These are phyloP conservation scores for Venturia nashicola DNA, from an alignment of 2,329 filamentous ascomycete genomes.

Conservation along the genomic window DNA sequence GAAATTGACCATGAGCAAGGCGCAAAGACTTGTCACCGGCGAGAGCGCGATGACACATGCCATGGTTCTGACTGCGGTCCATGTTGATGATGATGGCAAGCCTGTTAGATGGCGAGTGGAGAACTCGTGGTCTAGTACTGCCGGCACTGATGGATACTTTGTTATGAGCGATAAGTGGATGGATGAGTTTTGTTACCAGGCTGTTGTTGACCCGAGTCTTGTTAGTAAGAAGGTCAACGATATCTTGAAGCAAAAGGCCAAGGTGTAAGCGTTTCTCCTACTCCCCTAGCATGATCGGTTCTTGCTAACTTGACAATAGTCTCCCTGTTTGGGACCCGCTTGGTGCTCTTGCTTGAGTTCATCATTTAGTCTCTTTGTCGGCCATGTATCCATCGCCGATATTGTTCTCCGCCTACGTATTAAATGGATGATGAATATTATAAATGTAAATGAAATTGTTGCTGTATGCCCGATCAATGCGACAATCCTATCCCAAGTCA, in stretches of 20 bases:
- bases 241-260: constrained; percentile 57
- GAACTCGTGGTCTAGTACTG: constrained; percentile 66
- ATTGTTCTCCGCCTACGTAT: too few species aligned
- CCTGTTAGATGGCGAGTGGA: constrained; percentile 73
- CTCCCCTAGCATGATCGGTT: too few species aligned
- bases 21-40: constrained; percentile 57
- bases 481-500: too few species aligned
- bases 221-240: constrained; percentile 52
- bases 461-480: background rate
- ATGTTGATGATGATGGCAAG: constrained; percentile 54
- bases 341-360: constrained; percentile 24
- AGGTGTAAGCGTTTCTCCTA: constrained; percentile 29
- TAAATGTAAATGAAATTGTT: background rate
- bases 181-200: constrained; percentile 52
- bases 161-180: constrained; percentile 68
- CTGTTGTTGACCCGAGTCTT: constrained; percentile 60
- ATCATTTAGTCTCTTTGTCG: too few species aligned
- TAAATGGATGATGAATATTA: too few species aligned
- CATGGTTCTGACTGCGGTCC: constrained; percentile 82
- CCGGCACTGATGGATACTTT: constrained; percentile 72
- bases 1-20: constrained; percentile 61
- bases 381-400: background rate
- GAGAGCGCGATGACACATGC: constrained; percentile 84
- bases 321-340: constrained; percentile 42
- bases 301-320: background rate